phyloP scores from a whole-genome alignment of 1,284 basidiomycete genomes.

The Irpex lacteus region DNA sequence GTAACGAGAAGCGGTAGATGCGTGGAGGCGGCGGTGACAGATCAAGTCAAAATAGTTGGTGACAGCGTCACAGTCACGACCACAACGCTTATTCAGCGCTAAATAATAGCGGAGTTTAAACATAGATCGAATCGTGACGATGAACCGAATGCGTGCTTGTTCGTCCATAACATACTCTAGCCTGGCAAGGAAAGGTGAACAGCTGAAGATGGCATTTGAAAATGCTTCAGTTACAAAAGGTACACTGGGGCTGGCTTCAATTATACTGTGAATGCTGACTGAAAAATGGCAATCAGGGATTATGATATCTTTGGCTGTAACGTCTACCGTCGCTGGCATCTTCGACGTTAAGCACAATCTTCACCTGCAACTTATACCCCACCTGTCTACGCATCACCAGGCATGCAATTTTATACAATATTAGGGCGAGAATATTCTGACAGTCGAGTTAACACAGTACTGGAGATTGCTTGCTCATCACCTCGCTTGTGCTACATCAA shows the following conservation, averaged over 20 bases:
- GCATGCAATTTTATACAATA: slow-evolving; percentile 18
- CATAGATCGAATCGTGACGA: neutral
- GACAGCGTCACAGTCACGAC: neutral
- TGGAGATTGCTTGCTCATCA: slow-evolving; percentile 82
- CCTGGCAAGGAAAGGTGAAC: neutral
- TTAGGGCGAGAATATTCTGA: neutral
- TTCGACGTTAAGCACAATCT: slow-evolving; percentile 87
- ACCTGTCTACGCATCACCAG: slow-evolving; percentile 41
- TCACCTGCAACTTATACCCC: slow-evolving; percentile 47
- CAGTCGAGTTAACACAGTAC: slow-evolving; percentile 48
- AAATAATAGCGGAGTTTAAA: neutral
- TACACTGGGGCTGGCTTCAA: slow-evolving; percentile 21
- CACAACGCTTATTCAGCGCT: neutral
- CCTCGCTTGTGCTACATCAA: slow-evolving; percentile 79
- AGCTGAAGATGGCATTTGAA: slow-evolving; percentile 63
- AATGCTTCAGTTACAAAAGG: slow-evolving; percentile 81
- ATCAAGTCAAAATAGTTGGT: too few relatives aligned
- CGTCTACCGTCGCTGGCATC: slow-evolving; percentile 70
- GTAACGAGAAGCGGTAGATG: too few relatives aligned
- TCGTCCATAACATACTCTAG: too few relatives aligned
- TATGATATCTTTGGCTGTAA: slow-evolving; percentile 68
- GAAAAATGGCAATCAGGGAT: slow-evolving; percentile 52
- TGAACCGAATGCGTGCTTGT: too few relatives aligned
- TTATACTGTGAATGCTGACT: neutral
- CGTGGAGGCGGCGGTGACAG: too few relatives aligned